Evolutionary conservation across 805 yeast genomes (phyloP).

Genomic region (Kodamaea leandrae): DNA sequence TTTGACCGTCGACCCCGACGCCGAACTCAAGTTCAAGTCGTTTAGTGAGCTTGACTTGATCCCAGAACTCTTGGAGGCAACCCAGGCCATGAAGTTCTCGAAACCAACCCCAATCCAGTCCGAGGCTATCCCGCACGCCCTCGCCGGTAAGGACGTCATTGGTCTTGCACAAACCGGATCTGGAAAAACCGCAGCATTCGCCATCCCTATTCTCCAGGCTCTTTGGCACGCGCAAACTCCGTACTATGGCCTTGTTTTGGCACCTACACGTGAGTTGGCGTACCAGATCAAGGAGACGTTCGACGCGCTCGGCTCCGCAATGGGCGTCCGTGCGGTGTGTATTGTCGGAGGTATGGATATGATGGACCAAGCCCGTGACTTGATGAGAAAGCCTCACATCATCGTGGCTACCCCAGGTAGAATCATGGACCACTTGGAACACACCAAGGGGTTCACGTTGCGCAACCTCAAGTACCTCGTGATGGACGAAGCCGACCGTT

Average conservation of each 20-base stretch:
- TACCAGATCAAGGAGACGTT: constrained; percentile 91
- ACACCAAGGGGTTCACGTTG: constrained; percentile 85
- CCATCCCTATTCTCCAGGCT: constrained; percentile 88
- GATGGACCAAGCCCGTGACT: constrained; percentile 95
- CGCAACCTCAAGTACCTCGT: constrained; percentile 77
- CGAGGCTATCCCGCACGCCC: constrained; percentile 86
- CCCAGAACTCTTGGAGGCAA: constrained; percentile 77
- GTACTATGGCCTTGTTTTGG: constrained; percentile 82
- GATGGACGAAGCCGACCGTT: constrained; percentile 96
- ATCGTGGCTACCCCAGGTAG: constrained; percentile 96
- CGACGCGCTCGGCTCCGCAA: constrained; percentile 84
- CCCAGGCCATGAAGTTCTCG: constrained; percentile 67
- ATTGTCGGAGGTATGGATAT: constrained; percentile 98
- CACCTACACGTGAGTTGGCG: constrained; percentile 84
- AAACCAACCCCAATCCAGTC: constrained; percentile 94
- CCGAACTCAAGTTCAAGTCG: constrained; percentile 7
- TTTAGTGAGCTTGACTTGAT: constrained; percentile 58
- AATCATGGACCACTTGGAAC: constrained; percentile 88
- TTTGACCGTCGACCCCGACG: constrained; percentile 10
- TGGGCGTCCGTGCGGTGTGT: constrained; percentile 89
- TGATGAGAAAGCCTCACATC: constrained; percentile 91
- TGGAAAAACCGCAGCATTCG: constrained; percentile 98
- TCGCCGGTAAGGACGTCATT: constrained; percentile 87
- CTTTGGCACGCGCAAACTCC: constrained; percentile 88
- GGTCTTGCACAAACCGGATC: constrained; percentile 98